These are phyloP conservation scores for Hanseniaspora lindneri DNA, from an alignment of 805 yeast genomes.

Conservation along the genomic window DNA sequence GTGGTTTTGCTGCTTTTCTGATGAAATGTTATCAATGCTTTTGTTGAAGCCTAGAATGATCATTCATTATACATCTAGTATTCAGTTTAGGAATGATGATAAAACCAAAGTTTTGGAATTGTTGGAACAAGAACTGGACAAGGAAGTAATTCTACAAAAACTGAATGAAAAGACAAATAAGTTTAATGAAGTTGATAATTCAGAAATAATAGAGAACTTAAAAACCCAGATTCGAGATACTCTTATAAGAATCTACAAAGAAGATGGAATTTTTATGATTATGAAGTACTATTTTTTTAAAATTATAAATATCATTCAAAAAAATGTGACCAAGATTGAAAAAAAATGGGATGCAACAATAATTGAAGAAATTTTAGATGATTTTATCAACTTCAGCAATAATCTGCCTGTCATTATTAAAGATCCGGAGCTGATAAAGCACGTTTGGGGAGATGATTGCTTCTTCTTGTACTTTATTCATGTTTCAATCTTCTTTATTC, in stretches of 20 bases:
- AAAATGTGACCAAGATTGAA: slow-evolving; percentile 1
- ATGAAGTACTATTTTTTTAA: slow-evolving; percentile 12
- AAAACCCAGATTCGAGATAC: slow-evolving; percentile 6
- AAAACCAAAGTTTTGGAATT: slow-evolving; percentile 10
- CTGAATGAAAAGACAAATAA: not conserved
- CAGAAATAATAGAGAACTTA: not conserved
- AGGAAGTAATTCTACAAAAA: not conserved
- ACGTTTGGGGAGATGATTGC: slow-evolving; percentile 9
- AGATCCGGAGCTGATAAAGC: not conserved
- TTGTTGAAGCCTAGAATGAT: slow-evolving; percentile 17
- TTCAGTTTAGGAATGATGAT: slow-evolving; percentile 8
- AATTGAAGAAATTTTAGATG: not conserved
- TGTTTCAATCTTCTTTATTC: slow-evolving; percentile 5
- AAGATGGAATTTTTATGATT: slow-evolving; percentile 3
- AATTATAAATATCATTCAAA: slow-evolving; percentile 4
- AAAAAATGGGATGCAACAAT: not conserved
- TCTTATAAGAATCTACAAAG: slow-evolving; percentile 8
- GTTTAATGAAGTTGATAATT: slow-evolving; percentile 4
- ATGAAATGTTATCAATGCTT: slow-evolving; percentile 15
- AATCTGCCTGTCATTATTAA: slow-evolving; percentile 7
- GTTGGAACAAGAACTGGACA: slow-evolving; percentile 9
- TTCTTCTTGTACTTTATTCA: slow-evolving; percentile 12
- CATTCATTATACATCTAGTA: slow-evolving; percentile 18
- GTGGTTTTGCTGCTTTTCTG: slow-evolving; percentile 18
- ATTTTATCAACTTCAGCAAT: slow-evolving; percentile 2